phyloP scores from a whole-genome alignment of 495 filamentous ascomycete species.

The Trichoderma gamsii region DNA sequence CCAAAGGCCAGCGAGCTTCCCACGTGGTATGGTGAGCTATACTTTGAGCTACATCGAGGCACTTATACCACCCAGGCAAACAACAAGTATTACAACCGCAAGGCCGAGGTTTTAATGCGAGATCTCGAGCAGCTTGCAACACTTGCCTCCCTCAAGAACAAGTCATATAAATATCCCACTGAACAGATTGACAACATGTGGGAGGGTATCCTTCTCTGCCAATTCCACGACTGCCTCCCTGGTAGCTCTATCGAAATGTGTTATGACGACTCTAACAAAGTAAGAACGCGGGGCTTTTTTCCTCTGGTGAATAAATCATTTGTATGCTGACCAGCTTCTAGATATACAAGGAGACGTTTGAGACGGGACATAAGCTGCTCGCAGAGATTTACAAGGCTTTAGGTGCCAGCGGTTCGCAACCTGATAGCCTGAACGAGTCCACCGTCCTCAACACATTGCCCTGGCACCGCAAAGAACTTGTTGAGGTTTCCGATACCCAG shows the following conservation, averaged over 20 bases:
- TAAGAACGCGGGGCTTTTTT: slow-evolving; percentile 23
- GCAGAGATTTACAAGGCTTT: slow-evolving; percentile 61
- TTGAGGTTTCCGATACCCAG: slow-evolving; percentile 48
- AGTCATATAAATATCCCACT: slow-evolving; percentile 85
- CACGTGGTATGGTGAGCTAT: slow-evolving; percentile 97
- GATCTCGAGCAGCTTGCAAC: slow-evolving; percentile 88
- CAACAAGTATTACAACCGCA: slow-evolving; percentile 91
- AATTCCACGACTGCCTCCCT: slow-evolving; percentile 95
- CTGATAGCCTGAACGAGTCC: slow-evolving; percentile 32
- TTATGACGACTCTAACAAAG: slow-evolving; percentile 84
- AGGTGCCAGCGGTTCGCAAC: slow-evolving; percentile 45
- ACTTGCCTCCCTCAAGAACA: slow-evolving; percentile 63
- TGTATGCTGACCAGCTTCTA: slow-evolving; percentile 26
- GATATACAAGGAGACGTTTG: slow-evolving; percentile 78
- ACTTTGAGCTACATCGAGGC: slow-evolving; percentile 93
- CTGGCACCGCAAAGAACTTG: slow-evolving; percentile 70
- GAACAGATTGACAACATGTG: slow-evolving; percentile 87
- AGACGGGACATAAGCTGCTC: slow-evolving; percentile 64
- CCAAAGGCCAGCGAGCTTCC: slow-evolving; percentile 70
- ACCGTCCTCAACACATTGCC: slow-evolving; percentile 74
- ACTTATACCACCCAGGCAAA: slow-evolving; percentile 97
- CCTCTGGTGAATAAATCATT: not conserved
- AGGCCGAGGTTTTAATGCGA: slow-evolving; percentile 73
- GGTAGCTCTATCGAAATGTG: slow-evolving; percentile 97
- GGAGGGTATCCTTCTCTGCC: slow-evolving; percentile 79